Evolutionary conservation across 805 yeast genomes (phyloP), one percentile per base, ranked within the genome.

Genomic region (Spathaspora girioi): DNA sequence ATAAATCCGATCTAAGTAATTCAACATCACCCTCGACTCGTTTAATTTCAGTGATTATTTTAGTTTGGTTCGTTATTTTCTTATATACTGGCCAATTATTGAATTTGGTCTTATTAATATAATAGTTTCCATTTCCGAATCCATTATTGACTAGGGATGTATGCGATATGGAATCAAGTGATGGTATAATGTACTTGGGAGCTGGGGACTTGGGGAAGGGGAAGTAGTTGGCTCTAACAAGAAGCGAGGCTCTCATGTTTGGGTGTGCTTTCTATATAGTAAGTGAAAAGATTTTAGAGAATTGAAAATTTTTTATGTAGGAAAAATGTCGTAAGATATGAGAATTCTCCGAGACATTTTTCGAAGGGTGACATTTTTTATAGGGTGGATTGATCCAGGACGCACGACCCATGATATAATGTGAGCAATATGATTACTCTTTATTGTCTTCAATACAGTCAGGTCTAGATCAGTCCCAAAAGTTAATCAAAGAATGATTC

Each of bases 51-150:
- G 97, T 90, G 59, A 80, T 79, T n/a, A 76, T 69, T 54, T 82
- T 84, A 20, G 83, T 81, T 35, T 35, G 40, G 54, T 82, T 80
- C 63, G 83, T 88, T 55, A 76, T 67, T 55, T 87, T 89, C 49
- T 79, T 75, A 69, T 90, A 90, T 1, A 90, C 87, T n/a, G 97
- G 97, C 63, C 91, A 74, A 63, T 86, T 83, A 4, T 93, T 90
- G 45, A 71, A 75, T 14, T 77, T 68, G 7, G 89, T 76, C 64
- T 86, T 82, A 19, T 67, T 56, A 31, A 81, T 62, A 59, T 58
- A 63, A 59, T 81, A 81, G 45, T 69, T 67, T 6, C 70, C 63
- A 19, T 50, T 54, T 46, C 72, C 76, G 53, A 65, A 76, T 38
- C 68, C 72, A 43, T 61, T 66, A 59, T 61, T 69, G 18, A 68